Base-by-base conservation (phyloP, 2,329 filamentous ascomycete genomes). In the Arachnopeziza araneosa region DNA sequence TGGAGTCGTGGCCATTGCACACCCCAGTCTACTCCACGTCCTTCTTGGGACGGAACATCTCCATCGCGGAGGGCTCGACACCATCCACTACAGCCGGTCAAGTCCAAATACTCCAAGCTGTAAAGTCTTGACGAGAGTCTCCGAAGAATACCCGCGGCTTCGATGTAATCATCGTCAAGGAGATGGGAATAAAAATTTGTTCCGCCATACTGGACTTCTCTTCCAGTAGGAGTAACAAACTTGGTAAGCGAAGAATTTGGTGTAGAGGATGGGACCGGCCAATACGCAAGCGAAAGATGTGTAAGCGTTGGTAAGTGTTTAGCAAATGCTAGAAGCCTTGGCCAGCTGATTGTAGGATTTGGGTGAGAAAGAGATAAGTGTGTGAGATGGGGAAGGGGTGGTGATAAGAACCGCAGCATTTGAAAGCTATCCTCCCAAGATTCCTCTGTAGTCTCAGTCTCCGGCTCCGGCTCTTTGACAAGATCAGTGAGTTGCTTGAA, bases 41-140 rank as follows among this genome's bases (percentile, higher is more conserved):
- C 55, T 2, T 55, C 59, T 23, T 50, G 55, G 26, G 60, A 60
- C 48, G 52, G 50, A 17, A 48, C 52, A 22, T 36, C 24, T 49
- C 50, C 55, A n/a, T 57, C 57, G n/a, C 60, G 53, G 8, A 70
- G 50, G 4, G 70, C 70, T 36, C 57, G 56, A 3, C 68, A 76
- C 85, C 85, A 88, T 19, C 77, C 70, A 0, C 71, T 73, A 64
- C 85, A 87, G 1, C 84, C 85, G 0, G 82, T 85, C 49, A 88
- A 71, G 67, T 87, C 83, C 8, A 88, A 75, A 55, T 82, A 84
- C 68, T 86, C 83, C 1, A 88, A 76, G 21, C 79, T 72, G 67
- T 87, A 87, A 19, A 66, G 23, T 9, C 48, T 52, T 23, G 75
- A 77, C 70, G 82, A 83, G 14, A 88, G 73, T 62, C 79, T 77